Percentiles rank a stretch among this genome's conserved stretches.
Conservation (phyloP, 106 monocot species). For the Apostasia shenzhenica region DNA sequence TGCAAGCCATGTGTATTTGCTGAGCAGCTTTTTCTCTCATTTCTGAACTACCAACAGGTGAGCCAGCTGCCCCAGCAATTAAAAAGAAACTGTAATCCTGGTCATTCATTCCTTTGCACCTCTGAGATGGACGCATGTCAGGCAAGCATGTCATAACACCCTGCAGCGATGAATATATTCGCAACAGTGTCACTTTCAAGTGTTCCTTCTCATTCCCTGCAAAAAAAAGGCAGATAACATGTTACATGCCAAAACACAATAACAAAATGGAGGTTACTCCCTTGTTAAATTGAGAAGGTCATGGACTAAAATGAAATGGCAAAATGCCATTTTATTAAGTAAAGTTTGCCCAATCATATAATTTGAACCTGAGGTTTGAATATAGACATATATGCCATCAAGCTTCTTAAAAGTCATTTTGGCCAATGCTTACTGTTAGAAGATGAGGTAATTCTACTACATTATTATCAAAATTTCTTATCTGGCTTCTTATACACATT, state of each 20-base stretch:
- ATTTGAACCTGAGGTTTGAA: neutral
- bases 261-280: neutral
- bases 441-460: no score
- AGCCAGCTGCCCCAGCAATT: slow-evolving; percentile 75
- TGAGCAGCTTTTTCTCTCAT: slow-evolving; percentile 89
- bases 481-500: no score
- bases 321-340: no score
- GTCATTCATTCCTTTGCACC: slow-evolving; percentile 25
- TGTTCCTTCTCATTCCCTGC: slow-evolving; percentile 87
- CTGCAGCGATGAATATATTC: slow-evolving; percentile 81
- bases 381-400: neutral
- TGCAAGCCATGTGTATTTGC: slow-evolving; percentile 77
- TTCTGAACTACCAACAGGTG: slow-evolving; percentile 73
- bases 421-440: no score
- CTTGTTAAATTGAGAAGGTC: neutral
- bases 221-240: neutral
- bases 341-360: neutral
- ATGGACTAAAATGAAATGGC: no score
- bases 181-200: slow-evolving; percentile 87
- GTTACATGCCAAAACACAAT: neutral
- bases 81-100: slow-evolving; percentile 32
- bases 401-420: no score
- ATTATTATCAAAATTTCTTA: no score
- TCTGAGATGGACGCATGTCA: slow-evolving; percentile 68
- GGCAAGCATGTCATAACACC: slow-evolving; percentile 97